These are phyloP conservation scores for Phytophthora vignae DNA, from an alignment of 352 stramenopile species.

Conservation along the genomic window DNA sequence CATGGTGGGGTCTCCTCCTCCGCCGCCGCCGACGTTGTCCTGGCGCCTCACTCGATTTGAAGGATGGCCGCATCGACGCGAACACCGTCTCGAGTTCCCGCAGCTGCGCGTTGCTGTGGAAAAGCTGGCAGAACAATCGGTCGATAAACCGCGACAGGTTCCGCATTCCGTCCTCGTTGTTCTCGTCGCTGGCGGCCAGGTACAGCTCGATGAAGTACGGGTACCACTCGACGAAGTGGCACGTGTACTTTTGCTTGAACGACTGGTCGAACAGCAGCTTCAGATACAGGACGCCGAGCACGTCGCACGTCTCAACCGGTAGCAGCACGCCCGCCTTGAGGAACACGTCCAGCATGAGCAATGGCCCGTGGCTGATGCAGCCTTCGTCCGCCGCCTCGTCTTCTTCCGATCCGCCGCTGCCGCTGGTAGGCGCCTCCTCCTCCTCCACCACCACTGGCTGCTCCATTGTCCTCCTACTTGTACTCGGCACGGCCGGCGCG, in stretches of 20 bases:
- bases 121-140: slow-evolving; percentile 86
- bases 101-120: slow-evolving; percentile 83
- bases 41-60: slow-evolving; percentile 18
- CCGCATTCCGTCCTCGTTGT: slow-evolving; percentile 79
- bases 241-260: slow-evolving; percentile 87
- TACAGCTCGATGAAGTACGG: slow-evolving; percentile 84
- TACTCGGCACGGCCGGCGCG: slow-evolving; percentile 9
- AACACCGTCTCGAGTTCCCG: slow-evolving; percentile 70
- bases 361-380: neutral
- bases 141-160: slow-evolving; percentile 87
- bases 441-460: slow-evolving; percentile 16
- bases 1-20: slow-evolving; percentile 17
- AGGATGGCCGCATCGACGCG: slow-evolving; percentile 32
- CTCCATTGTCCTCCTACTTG: neutral
- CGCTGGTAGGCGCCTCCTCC: slow-evolving; percentile 16
- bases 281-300: slow-evolving; percentile 82
- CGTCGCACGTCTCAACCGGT: slow-evolving; percentile 74
- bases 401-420: slow-evolving; percentile 8
- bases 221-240: slow-evolving; percentile 85
- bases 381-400: slow-evolving; percentile 25
- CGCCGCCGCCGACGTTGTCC: slow-evolving; percentile 9
- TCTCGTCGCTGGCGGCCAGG: slow-evolving; percentile 65
- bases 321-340: slow-evolving; percentile 76
- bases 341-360: slow-evolving; percentile 75
- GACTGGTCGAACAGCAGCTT: slow-evolving; percentile 83